Base-by-base conservation (phyloP, 805 yeast species). In the Metschnikowia cerradonensis region DNA sequence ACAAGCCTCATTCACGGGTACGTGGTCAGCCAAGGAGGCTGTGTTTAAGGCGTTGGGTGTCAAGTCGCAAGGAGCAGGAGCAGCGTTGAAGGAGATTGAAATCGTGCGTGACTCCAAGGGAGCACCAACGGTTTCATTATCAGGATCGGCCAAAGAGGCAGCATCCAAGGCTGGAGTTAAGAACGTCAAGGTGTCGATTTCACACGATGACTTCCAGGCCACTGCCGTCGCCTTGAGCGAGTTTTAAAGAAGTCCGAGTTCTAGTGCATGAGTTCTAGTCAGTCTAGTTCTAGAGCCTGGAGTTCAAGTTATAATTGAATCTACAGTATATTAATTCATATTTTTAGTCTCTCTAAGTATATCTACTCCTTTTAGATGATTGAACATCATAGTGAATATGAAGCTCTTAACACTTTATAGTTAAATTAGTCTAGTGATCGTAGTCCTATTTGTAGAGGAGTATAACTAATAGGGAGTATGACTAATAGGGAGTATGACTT, bases 21-120 rank as follows among this genome's bases (percentile, higher is more conserved):
- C 96, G 41, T 94, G 99, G 99, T 89, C 97, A 31, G 99, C 99
- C 41, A 94, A 94, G 75, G 99, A 94, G 76, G 99, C 99, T 40
- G 97, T 91, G 34, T 94, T 94, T 84, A 94, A 94, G 77, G 88
- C 96, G 17, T 77, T 94, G 65, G 91, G 94, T 54, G 96, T 89
- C 55, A 80, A 81, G 64, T 83, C 96, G 43, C 81, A 84, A 66
- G 99, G 99, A 53, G 97, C 92, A 14, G 99, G 98, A 54, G 98
- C 99, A 36, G 78, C 96, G 33, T 79, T 94, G 74, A 82, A 80
- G 67, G 96, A 90, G 53, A 95, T 94, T 71, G 98, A 92, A 75
- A 88, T 94, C 62, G 61, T 75, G 30, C 85, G 92, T 63, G 84
- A 80, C 57, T 59, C 72, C 45, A 83, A 82, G 50, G 91, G 91